Conservation (phyloP, 345 rosid species). For the Salix brachista region DNA sequence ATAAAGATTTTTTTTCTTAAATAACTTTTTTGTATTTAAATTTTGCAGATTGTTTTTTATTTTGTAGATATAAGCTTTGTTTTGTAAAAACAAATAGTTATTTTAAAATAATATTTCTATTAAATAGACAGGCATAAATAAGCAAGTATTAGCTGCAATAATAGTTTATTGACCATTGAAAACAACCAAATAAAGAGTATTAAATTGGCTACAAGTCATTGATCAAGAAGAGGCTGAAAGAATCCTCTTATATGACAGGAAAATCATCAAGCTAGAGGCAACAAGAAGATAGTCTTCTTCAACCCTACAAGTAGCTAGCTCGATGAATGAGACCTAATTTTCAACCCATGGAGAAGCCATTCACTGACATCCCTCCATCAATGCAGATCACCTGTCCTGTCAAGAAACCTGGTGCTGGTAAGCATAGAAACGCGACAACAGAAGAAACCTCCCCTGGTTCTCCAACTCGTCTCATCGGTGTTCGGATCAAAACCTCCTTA, state of each 20-base stretch:
- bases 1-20: no score
- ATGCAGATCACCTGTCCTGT: background rate
- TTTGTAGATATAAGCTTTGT: no score
- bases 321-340: background rate
- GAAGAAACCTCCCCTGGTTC: slow-evolving; percentile 2
- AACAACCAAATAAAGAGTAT: no score
- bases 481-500: background rate
- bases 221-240: background rate
- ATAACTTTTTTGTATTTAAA: no score
- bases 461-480: background rate
- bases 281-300: background rate
- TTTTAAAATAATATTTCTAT: no score
- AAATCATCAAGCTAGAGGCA: background rate
- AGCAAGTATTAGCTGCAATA: no score
- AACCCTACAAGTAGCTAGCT: background rate
- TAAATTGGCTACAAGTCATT: no score
- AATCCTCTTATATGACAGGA: background rate
- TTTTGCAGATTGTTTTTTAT: no score
- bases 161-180: no score
- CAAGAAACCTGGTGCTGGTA: background rate
- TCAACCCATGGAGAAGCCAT: background rate
- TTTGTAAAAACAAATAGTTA: no score
- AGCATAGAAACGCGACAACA: background rate
- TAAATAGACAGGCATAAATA: no score
- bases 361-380: background rate